Percentiles rank a stretch among this genome's conserved stretches.
These are phyloP conservation scores for Rhynchosporium secalis DNA, from an alignment of 2,329 filamentous ascomycete genomes.

Conservation along the genomic window DNA sequence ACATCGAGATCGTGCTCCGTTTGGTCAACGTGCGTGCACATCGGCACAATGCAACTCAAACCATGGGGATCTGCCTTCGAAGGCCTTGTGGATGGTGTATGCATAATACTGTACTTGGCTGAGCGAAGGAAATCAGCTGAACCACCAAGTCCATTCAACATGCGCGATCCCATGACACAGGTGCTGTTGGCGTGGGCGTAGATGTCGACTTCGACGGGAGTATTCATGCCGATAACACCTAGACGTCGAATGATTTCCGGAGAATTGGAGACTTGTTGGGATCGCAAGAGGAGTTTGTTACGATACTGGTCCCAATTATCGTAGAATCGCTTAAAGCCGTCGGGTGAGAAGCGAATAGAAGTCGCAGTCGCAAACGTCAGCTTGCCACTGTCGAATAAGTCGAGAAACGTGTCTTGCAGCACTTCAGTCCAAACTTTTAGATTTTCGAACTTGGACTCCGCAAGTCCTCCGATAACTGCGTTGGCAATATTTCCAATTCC, in stretches of 20 bases:
- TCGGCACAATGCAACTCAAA: conserved; percentile 85
- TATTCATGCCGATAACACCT: conserved; percentile 93
- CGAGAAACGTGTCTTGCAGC: conserved; percentile 88
- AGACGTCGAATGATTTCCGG: conserved; percentile 87
- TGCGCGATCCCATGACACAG: conserved; percentile 83
- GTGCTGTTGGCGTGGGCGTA: conserved; percentile 92
- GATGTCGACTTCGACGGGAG: conserved; percentile 89
- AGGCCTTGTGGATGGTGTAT: conserved; percentile 79
- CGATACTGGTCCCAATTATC: conserved; percentile 78
- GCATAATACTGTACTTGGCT: conserved; percentile 88
- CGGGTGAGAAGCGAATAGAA: conserved; percentile 85
- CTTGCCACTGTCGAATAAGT: conserved; percentile 85
- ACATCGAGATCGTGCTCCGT: conserved; percentile 91
- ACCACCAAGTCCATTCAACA: conserved; percentile 83
- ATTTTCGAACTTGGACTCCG: conserved; percentile 79
- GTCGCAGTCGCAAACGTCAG: conserved; percentile 89
- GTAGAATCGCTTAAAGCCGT: conserved; percentile 90
- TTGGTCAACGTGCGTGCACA: conserved; percentile 90
- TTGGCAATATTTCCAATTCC: conserved; percentile 94
- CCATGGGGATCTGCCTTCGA: conserved; percentile 81
- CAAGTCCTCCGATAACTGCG: conserved; percentile 81
- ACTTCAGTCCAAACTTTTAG: conserved; percentile 94
- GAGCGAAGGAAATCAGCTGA: conserved; percentile 79
- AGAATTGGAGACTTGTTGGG: conserved; percentile 86
- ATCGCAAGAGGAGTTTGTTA: conserved; percentile 79